Evolutionary conservation across 2,329 filamentous ascomycete species (phyloP).

Genomic region (Plectosphaerella plurivora): DNA sequence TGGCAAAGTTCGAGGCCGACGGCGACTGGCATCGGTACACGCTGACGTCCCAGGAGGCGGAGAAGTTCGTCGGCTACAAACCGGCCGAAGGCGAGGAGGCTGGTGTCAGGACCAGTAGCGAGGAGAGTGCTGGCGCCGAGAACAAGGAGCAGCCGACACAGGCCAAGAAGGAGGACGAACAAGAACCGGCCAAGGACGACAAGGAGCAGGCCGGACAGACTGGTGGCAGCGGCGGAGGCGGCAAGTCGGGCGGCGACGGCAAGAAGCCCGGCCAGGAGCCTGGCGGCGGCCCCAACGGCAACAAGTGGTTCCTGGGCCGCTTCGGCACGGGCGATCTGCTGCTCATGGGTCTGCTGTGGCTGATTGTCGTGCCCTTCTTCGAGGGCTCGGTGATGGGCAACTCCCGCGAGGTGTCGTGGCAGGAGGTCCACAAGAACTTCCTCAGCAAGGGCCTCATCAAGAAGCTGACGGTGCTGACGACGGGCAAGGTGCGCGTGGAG

Average conservation of each 20-base stretch:
- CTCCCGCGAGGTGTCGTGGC: constrained; percentile 85
- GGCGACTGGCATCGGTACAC: constrained; percentile 6
- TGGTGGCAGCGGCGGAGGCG: background rate
- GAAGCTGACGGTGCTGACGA: constrained; percentile 78
- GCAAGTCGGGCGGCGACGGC: constrained; percentile 5
- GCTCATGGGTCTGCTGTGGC: constrained; percentile 34
- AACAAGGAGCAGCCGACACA: constrained; percentile 7
- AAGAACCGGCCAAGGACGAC: constrained; percentile 7
- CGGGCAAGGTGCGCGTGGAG: constrained; percentile 69
- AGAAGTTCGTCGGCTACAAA: constrained; percentile 10
- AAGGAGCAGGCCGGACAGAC: constrained; percentile 20
- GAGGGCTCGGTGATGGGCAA: constrained; percentile 33
- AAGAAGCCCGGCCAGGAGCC: background rate
- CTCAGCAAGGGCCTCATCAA: constrained; percentile 94
- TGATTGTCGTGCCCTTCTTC: constrained; percentile 37
- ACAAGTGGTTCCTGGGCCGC: constrained; percentile 12
- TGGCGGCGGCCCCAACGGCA: background rate
- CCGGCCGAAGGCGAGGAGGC: constrained; percentile 5
- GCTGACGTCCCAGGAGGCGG: constrained; percentile 7
- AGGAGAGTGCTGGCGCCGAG: too few relatives aligned
- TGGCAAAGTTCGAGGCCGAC: constrained; percentile 17
- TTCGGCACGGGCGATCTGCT: constrained; percentile 38
- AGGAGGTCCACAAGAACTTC: constrained; percentile 91
- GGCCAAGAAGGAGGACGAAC: constrained; percentile 11
- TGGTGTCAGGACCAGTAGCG: too few relatives aligned